Evolutionary conservation across 1,284 basidiomycete genomes (phyloP).

Genomic region (Tilletia setariae): DNA sequence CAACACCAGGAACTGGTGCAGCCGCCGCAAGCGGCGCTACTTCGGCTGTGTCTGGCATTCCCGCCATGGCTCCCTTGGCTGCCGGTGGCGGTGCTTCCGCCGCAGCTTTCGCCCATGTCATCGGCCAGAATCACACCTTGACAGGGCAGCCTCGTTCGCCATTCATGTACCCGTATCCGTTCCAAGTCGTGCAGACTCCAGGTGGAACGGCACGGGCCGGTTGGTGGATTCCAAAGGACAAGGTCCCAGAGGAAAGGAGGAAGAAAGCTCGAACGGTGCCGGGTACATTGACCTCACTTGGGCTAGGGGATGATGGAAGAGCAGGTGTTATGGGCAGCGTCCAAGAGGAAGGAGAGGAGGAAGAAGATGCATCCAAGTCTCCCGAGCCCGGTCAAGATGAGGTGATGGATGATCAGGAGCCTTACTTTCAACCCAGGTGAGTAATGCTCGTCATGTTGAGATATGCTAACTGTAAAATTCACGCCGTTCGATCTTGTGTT

Average conservation of each 20-base stretch:
- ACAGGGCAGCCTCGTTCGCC: slow-evolving; percentile 13
- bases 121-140: slow-evolving; percentile 12
- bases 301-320: not conserved
- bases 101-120: slow-evolving; percentile 32
- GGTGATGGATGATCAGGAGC: slow-evolving; percentile 2
- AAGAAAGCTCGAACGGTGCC: slow-evolving; percentile 5
- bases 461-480: not conserved
- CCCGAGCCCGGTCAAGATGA: not conserved
- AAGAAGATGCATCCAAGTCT: slow-evolving; percentile 13
- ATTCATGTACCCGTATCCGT: slow-evolving; percentile 38
- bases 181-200: slow-evolving; percentile 45
- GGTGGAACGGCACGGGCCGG: slow-evolving; percentile 41
- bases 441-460: not conserved
- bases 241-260: slow-evolving; percentile 1
- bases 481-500: not conserved
- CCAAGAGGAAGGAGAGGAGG: slow-evolving; percentile 20
- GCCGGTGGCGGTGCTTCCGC: slow-evolving; percentile 21
- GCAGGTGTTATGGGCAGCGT: not conserved
- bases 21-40: not conserved
- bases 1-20: not conserved
- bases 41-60: slow-evolving; percentile 1
- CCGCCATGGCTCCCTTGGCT: slow-evolving; percentile 20
- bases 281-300: not conserved
- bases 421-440: slow-evolving; percentile 36
- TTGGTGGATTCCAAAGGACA: slow-evolving; percentile 39